These are phyloP conservation scores for Aethionema arabicum DNA, from an alignment of 345 rosid genomes.

Conservation along the genomic window DNA sequence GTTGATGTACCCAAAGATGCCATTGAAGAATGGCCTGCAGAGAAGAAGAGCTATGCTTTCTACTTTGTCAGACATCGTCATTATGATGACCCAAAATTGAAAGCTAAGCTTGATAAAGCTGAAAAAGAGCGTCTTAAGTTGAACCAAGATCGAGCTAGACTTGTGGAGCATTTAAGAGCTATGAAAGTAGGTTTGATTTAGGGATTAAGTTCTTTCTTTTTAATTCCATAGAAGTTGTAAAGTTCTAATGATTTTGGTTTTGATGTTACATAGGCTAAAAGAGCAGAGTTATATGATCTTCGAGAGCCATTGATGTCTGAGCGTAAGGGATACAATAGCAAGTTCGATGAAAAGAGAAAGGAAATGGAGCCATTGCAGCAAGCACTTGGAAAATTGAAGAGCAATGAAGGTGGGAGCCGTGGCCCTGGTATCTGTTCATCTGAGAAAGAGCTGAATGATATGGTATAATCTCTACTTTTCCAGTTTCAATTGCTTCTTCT, in stretches of 20 bases:
- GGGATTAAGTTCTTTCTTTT: no score
- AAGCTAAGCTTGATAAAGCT: constrained; percentile 53
- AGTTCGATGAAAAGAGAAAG: constrained; percentile 56
- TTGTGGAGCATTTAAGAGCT: constrained; percentile 47
- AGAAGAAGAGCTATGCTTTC: constrained; percentile 48
- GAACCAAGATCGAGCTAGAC: constrained; percentile 43
- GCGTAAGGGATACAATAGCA: constrained; percentile 43
- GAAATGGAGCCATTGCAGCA: constrained; percentile 76
- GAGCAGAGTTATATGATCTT: constrained; percentile 42
- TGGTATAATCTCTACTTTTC: constrained; percentile 42
- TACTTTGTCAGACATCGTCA: constrained; percentile 51
- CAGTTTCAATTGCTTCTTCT: constrained; percentile 2
- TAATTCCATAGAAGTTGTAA: no score
- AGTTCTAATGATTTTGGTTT: neutral
- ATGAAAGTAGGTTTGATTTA: constrained; percentile 48
- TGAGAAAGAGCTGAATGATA: constrained; percentile 73
- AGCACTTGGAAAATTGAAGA: constrained; percentile 71
- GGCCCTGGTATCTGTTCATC: constrained; percentile 61
- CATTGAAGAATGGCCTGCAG: constrained; percentile 72
- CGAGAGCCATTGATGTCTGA: constrained; percentile 42
- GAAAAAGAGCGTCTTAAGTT: constrained; percentile 53
- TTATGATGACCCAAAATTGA: constrained; percentile 60
- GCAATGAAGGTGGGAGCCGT: constrained; percentile 39
- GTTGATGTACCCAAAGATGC: constrained; percentile 52
- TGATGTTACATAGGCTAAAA: constrained; percentile 35